Base-by-base conservation (phyloP, 108 stramenopile genomes). In the Bacterosira constricta region DNA sequence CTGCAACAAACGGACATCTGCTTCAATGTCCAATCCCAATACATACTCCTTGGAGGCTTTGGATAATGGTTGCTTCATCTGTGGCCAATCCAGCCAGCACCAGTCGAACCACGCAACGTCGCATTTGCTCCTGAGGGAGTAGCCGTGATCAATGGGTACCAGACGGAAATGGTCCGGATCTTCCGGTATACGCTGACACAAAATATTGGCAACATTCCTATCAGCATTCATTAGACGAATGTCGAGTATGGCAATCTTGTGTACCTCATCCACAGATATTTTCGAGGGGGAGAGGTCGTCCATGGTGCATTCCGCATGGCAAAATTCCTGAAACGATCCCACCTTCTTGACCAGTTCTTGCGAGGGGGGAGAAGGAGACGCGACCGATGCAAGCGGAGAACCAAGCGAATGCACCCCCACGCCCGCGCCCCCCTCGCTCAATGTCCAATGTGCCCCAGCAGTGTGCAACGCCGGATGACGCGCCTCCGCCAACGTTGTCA, bases 21-120 rank as follows among this genome's bases (percentile, higher is more conserved):
- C 82, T 51, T 93, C 90, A 51, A 92, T 90, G 55, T 95, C 89
- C 29, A 95, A 62, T 23, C 70, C 68, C 11, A 83, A 60, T 31
- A 95, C 85, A 66, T 91, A 93, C 13, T 91, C 77, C 32, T 71
- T 85, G 10, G 69, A 76, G 39, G 78, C 75, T 29, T 82, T 68
- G 72, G 85, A 84, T 21, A 95, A 44, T 0, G 94, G 94, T 82
- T 91, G 52, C 70, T 95, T 95, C 57, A 95, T 53, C 75, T 98
- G 97, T 4, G 94, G 90, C 96, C 96, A 99, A 69, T 98, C 96
- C 26, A 99, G 79, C 98, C 98, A 99, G 54, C 96, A 96, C 97
- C 96, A 97, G 79, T 99, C 97, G 80, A 95, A 97, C 96, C 97
- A 97, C 5, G 89, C 95, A n/a, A 98, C 95, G 69, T 96, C 95